phyloP scores from a whole-genome alignment of 352 stramenopile genomes.

The Phytopythium chamaehyphon region DNA sequence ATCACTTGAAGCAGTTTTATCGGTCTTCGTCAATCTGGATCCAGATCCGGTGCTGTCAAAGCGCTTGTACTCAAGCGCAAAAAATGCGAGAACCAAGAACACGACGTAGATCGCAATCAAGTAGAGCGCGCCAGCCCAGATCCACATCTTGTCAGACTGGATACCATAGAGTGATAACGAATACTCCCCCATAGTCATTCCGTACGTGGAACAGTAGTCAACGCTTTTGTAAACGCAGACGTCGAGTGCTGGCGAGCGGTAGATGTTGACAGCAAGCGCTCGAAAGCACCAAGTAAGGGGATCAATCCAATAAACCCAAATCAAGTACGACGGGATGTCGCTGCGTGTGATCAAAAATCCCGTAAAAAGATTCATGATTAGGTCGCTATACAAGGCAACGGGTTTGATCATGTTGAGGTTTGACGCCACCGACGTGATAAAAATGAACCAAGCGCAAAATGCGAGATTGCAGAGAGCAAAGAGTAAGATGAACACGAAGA shows the following conservation, averaged over 20 bases:
- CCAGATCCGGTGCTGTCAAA: not conserved
- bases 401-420: constrained; percentile 16
- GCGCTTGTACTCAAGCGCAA: constrained; percentile 4
- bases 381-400: constrained; percentile 5
- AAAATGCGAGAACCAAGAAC: not conserved
- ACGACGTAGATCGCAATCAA: constrained; percentile 1
- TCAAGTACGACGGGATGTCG: constrained; percentile 10
- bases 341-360: constrained; percentile 10
- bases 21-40: no score
- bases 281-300: constrained; percentile 12
- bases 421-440: constrained; percentile 8
- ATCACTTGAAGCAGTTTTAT: not conserved
- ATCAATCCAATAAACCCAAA: constrained; percentile 19
- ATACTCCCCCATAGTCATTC: constrained; percentile 6
- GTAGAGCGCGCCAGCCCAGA: constrained; percentile 1
- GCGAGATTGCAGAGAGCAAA: constrained; percentile 37
- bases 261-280: constrained; percentile 12
- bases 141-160: not conserved
- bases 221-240: constrained; percentile 10
- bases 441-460: constrained; percentile 14
- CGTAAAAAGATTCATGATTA: constrained; percentile 9
- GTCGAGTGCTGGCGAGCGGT: constrained; percentile 7
- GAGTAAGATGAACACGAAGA: constrained; percentile 50
- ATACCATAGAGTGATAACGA: constrained; percentile 3
- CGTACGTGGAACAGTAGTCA: constrained; percentile 10